These are phyloP conservation scores for Macroventuria anomochaeta DNA, from an alignment of 2,329 filamentous ascomycete species.

Conservation along the genomic window DNA sequence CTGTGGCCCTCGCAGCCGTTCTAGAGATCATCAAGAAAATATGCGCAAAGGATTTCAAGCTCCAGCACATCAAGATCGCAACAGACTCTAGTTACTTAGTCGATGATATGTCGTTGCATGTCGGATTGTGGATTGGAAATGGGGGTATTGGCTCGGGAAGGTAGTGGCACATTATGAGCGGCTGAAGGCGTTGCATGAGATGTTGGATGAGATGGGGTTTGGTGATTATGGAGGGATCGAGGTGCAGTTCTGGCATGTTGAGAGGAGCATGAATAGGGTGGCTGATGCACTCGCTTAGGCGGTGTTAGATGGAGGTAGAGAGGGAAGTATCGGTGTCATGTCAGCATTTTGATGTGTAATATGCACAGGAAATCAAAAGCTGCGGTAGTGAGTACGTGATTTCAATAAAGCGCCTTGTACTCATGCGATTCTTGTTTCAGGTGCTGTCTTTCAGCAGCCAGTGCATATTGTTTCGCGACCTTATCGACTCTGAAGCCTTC, in stretches of 20 bases:
- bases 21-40: no score
- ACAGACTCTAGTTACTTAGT: neutral
- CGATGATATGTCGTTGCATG: neutral
- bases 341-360: no score
- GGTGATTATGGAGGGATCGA: slow-evolving; percentile 16
- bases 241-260: slow-evolving; percentile 39
- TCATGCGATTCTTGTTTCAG: neutral
- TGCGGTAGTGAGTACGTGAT: no score
- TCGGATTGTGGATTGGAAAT: neutral
- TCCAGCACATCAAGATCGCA: neutral
- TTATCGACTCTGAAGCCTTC: neutral
- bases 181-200: neutral
- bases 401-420: neutral
- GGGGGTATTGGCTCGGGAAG: neutral
- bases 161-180: neutral
- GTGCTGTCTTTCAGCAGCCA: neutral
- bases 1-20: neutral
- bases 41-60: neutral
- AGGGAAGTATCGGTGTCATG: no score
- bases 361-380: no score
- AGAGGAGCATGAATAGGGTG: slow-evolving; percentile 25
- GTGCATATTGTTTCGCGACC: neutral
- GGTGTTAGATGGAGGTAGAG: neutral
- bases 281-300: slow-evolving; percentile 27
- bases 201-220: neutral